A percentile compares a stretch with the other conserved stretches of the same genome.
These are phyloP conservation scores for Westerdykella ornata DNA, from an alignment of 2,329 filamentous ascomycete species.

Conservation along the genomic window DNA sequence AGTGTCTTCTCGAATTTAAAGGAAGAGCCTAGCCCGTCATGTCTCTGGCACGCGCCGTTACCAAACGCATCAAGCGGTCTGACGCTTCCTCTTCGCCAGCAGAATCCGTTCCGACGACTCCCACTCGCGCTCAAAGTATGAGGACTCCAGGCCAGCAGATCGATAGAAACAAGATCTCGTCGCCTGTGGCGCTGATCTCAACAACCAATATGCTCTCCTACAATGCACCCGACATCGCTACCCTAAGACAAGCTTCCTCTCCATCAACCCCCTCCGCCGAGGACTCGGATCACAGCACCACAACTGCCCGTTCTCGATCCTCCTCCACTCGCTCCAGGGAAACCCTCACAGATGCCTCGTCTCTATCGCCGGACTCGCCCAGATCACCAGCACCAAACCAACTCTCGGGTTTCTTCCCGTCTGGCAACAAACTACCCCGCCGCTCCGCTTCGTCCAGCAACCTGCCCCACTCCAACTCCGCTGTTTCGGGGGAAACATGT, in stretches of 20 bases:
- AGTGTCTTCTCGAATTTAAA: conserved; percentile 27
- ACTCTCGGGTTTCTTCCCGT: conserved; percentile 52
- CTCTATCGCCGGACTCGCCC: conserved; percentile 38
- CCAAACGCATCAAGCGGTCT: conserved; percentile 57
- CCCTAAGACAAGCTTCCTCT: conserved; percentile 37
- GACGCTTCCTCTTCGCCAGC: conserved; percentile 33
- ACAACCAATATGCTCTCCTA: conserved; percentile 96
- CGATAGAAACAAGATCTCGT: conserved; percentile 72
- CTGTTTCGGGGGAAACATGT: conserved; percentile 31
- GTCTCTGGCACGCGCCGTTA: conserved; percentile 66
- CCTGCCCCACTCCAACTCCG: conserved; percentile 19
- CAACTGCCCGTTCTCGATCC: conserved; percentile 41
- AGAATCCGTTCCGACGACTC: conserved; percentile 23
- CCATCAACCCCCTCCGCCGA: conserved; percentile 55
- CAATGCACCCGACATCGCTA: conserved; percentile 76
- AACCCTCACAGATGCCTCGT: conserved; percentile 62
- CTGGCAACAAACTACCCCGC: conserved; percentile 42
- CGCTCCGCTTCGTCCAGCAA: conserved; percentile 37
- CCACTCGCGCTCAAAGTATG: conserved; percentile 42
- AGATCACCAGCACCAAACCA: conserved; percentile 52
- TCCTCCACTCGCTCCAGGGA: conserved; percentile 53
- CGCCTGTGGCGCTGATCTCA: conserved; percentile 77
- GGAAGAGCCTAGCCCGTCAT: conserved; percentile 28
- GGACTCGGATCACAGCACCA: conserved; percentile 61
- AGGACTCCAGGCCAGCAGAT: conserved; percentile 40